phyloP scores from a whole-genome alignment of 768 basidiomycete species.

The Cystoderma amianthinum region DNA sequence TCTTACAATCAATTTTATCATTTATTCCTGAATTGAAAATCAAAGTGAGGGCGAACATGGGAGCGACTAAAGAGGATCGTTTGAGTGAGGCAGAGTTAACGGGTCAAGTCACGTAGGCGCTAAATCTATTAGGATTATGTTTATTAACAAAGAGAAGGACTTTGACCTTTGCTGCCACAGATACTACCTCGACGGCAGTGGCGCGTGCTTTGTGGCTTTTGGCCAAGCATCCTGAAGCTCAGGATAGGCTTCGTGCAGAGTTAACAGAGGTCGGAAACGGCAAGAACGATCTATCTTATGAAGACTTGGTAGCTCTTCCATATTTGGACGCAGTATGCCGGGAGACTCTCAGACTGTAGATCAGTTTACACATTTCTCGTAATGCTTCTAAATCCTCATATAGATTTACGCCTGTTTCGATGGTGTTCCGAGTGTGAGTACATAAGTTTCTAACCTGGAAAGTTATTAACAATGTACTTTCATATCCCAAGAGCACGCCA shows the following conservation, averaged over 20 bases:
- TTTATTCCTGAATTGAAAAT: too few species aligned
- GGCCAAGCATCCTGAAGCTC: constrained; percentile 21
- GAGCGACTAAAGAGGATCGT: constrained; percentile 11
- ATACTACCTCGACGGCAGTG: constrained; percentile 24
- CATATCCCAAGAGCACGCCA: constrained; percentile 19
- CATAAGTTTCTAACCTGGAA: neutral
- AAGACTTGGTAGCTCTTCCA: constrained; percentile 19
- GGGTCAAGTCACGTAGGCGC: constrained; percentile 13
- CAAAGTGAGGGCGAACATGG: constrained; percentile 22
- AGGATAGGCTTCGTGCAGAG: constrained; percentile 20
- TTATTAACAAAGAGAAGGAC: constrained; percentile 10
- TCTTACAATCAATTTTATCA: neutral
- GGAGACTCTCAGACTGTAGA: constrained; percentile 23
- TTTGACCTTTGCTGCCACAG: constrained; percentile 23
- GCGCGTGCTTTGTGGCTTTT: constrained; percentile 20
- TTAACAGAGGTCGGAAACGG: constrained; percentile 15
- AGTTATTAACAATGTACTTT: neutral
- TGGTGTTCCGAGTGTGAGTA: constrained; percentile 16
- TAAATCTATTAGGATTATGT: neutral
- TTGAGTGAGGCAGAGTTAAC: constrained; percentile 20
- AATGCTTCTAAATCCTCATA: neutral
- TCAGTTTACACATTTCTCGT: neutral
- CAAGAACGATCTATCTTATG: constrained; percentile 18
- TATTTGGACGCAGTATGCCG: constrained; percentile 27
- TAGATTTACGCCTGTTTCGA: neutral